Conservation (phyloP, 495 filamentous ascomycete species). For the Aspergillus heteromorphus region DNA sequence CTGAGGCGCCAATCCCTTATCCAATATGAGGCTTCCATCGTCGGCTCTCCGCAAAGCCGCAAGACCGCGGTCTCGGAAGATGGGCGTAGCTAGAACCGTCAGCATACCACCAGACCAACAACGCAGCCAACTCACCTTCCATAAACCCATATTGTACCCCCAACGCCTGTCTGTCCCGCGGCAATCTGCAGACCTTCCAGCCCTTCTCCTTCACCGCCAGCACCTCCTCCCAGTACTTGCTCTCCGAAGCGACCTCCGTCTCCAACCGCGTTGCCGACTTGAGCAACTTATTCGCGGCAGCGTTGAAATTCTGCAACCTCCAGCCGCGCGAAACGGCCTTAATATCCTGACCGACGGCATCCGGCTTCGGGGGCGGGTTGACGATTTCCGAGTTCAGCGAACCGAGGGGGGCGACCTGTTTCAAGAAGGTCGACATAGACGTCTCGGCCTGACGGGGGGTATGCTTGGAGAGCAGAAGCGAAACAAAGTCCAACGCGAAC, state of each 20-base stretch:
- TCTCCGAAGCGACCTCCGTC: constrained; percentile 69
- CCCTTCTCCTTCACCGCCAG: constrained; percentile 73
- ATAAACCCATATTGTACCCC: constrained; percentile 86
- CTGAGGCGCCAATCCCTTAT: constrained; percentile 55
- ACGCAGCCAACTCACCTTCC: constrained; percentile 46
- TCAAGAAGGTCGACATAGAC: constrained; percentile 65
- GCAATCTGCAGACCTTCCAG: constrained; percentile 74
- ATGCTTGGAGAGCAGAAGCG: constrained; percentile 76
- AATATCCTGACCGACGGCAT: constrained; percentile 46
- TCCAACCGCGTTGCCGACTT: constrained; percentile 66
- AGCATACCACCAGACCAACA: constrained; percentile 2
- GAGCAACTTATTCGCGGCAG: constrained; percentile 68
- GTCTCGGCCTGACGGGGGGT: constrained; percentile 58
- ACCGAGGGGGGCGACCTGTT: constrained; percentile 63
- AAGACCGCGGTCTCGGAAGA: constrained; percentile 72
- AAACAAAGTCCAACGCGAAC: constrained; percentile 74
- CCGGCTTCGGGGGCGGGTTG: constrained; percentile 48
- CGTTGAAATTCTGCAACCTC: constrained; percentile 69
- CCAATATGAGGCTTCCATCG: constrained; percentile 69
- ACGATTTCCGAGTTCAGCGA: constrained; percentile 73
- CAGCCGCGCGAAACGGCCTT: constrained; percentile 65
- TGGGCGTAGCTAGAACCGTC: constrained; percentile 50
- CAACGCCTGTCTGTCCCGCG: constrained; percentile 65
- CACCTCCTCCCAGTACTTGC: constrained; percentile 83
- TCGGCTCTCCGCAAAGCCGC: constrained; percentile 68